Base-by-base conservation (phyloP, 1,139 yeast species). In the Suhomyces kunorum region DNA sequence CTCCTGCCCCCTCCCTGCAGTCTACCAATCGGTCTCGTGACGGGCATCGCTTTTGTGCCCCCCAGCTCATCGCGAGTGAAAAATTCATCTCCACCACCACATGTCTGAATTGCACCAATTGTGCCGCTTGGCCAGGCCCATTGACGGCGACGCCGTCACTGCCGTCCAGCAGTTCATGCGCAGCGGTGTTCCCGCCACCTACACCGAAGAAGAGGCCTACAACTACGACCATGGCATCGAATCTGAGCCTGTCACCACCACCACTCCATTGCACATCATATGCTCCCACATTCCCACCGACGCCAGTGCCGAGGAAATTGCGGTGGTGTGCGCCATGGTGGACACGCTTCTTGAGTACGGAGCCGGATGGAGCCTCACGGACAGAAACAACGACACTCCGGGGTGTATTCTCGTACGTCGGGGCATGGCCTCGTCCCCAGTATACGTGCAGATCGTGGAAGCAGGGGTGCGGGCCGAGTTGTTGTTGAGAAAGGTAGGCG, bases 391-490 rank as follows among this genome's bases (percentile, higher is more conserved):
- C 49, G 80, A 82, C 48, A 85, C 95, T 0, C 86, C 94, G 0
- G 95, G 94, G 3, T 87, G 92, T 60, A 71, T 83, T 35, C 68
- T 78, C 47, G 69, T 74, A 40, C 76, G 75, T 43, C 68, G 80
- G 40, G 75, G 74, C 2, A 63, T 81, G 40, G 61, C 67, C 39
- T 58, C 61, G 5, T 61, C 66, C 0, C 70, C 68, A 0, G 74
- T 86, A 44, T 72, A 68, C 47, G 55, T 67, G 8, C 71, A 76
- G 46, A 68, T 89, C 32, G 87, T 90, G 2, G 83, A 79, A 43
- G 96, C 97, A 1, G 98, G 98, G 26, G 92, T 88, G 2, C 72
- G 96, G 43, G 95, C 97, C 0, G 98, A 90, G 58, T 68, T 90
- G 26, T 66, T 90, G 24, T 68, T 90, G 47, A 71, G 96, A 46